Percentiles rank a stretch among this genome's conserved stretches.
These are phyloP conservation scores for Fusarium napiforme DNA, from an alignment of 2,329 filamentous ascomycete genomes.

Conservation along the genomic window DNA sequence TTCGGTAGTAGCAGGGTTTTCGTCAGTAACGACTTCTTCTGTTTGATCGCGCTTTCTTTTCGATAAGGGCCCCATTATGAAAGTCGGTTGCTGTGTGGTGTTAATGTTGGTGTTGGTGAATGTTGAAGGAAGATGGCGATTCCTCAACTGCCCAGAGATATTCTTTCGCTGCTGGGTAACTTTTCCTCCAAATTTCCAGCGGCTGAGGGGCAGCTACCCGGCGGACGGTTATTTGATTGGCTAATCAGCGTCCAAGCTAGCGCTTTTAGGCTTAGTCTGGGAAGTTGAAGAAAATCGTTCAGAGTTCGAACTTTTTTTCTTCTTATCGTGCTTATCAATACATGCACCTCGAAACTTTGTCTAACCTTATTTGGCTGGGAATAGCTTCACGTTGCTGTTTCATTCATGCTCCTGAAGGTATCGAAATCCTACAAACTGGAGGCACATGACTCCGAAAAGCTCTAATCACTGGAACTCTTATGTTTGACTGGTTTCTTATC, in stretches of 20 bases:
- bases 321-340: conserved; percentile 42
- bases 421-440: not conserved
- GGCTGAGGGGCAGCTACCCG: conserved; percentile 40
- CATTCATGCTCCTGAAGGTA: not conserved
- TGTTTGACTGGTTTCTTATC: not conserved
- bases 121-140: conserved; percentile 32
- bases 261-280: not conserved
- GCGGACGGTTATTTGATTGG: conserved; percentile 38
- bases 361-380: not conserved
- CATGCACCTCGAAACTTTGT: not conserved
- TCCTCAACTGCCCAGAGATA: conserved; percentile 33
- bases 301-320: conserved; percentile 43
- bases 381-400: conserved; percentile 22
- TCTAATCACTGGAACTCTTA: too few relatives aligned
- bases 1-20: conserved; percentile 43
- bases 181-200: conserved; percentile 44
- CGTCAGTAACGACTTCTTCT: conserved; percentile 57
- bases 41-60: conserved; percentile 71
- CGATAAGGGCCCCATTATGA: conserved; percentile 46
- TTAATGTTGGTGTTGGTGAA: not conserved
- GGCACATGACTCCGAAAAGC: not conserved
- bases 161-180: conserved; percentile 30
- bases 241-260: fast-evolving
- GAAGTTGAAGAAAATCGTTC: conserved; percentile 29
- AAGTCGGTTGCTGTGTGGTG: conserved; percentile 51